Conservation (phyloP, 305 asterid genomes). For the Ruellia speciosa region DNA sequence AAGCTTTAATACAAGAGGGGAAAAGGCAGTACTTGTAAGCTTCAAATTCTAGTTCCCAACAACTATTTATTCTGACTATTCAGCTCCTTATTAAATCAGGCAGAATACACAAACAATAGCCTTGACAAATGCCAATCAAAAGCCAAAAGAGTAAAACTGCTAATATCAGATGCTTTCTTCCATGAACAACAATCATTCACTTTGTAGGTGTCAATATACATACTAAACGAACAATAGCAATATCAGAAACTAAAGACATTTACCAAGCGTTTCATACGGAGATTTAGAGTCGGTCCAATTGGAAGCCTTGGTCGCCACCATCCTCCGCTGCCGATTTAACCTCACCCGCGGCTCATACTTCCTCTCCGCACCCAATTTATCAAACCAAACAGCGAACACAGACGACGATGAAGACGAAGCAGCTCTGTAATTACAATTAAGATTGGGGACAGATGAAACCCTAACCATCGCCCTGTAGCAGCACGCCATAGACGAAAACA, state of each 20-base stretch:
- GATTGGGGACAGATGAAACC: constrained; percentile 35
- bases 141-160: background rate
- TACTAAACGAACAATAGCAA: background rate
- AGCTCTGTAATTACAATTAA: constrained; percentile 26
- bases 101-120: background rate
- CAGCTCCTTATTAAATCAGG: background rate
- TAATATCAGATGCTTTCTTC: background rate
- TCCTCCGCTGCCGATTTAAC: constrained; percentile 59
- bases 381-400: constrained; percentile 35
- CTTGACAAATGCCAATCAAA: background rate
- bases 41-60: too few species aligned
- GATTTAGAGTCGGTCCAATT: constrained; percentile 77
- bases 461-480: constrained; percentile 52
- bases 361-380: constrained; percentile 27
- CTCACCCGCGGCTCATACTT: constrained; percentile 32
- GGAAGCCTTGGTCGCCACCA: constrained; percentile 60
- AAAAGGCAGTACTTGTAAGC: too few species aligned
- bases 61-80: too few species aligned
- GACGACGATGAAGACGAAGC: constrained; percentile 25
- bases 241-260: background rate
- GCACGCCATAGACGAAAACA: constrained; percentile 38
- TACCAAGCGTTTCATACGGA: constrained; percentile 87
- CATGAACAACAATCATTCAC: background rate
- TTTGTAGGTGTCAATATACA: background rate
- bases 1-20: too few species aligned